Base-by-base conservation (phyloP, 225 moss, liverwort and hornwort species). In the Anthoceros angustus region DNA sequence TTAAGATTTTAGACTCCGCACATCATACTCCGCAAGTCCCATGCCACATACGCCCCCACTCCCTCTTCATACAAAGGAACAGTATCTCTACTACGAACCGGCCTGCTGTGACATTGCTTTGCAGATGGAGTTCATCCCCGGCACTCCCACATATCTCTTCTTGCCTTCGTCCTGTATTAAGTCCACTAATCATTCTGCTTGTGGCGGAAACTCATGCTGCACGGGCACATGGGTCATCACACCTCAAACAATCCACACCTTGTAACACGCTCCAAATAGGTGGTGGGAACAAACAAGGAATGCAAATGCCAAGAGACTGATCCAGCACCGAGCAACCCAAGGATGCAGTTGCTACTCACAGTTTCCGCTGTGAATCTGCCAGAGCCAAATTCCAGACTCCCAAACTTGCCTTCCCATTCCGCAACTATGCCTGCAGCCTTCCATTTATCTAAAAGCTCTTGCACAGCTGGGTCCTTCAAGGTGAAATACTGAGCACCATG, bases 401-500 rank as follows among this genome's bases (percentile, higher is more conserved):
- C 98, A 66, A 86, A 89, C 49, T 74, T 78, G 55, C 84, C 84
- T 62, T 76, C 50, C 98, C 98, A 98, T 23, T 87, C 80, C 48
- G 85, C 80, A 62, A 92, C 68, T 69, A 89, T 64, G 49, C 98
- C 92, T 48, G 80, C 73, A 42, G 82, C 84, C 76, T 82, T 70
- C 98, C 98, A 98, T 68, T 78, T 77, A 62, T 92, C 87, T 26
- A 98, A 85, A 63, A 98, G 71, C 9, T 72, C 66, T 71, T 89
- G 98, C 70, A 92, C 89, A 73, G 80, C 75, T 74, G 79, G 50
- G 64, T 68, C 73, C 74, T 82, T 84, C 40, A 87, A 83, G 26
- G 84, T 87, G 72, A 98, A 87, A 63, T 98, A 98, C 63, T 98
- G 92, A 26, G 87, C 92, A 68, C 98, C 98, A 62, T 92, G 88